Base-by-base conservation (phyloP, 1,139 yeast species). In the Pichia sp. region DNA sequence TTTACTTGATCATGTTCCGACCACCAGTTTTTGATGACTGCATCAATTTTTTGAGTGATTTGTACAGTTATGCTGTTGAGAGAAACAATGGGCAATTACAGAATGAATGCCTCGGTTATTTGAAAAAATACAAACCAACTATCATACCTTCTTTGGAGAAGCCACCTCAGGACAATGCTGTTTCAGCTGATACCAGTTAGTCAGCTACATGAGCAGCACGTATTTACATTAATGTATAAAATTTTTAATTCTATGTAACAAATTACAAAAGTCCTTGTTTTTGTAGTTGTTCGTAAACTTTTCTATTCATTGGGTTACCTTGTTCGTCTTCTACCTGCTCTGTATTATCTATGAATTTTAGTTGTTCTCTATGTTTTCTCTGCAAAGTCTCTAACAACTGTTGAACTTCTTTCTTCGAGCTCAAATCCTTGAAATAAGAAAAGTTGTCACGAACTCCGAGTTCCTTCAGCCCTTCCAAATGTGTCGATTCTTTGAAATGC, bases 321-420 rank as follows among this genome's bases (percentile, higher is more conserved):
- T 89, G 90, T 1, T 82, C 85, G 67, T 93, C 98, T 68, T 92
- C 98, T 52, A 90, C 88, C 69, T 92, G 96, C 7, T 85, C 78
- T 0, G 84, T 81, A 58, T 79, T 78, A 56, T 84, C 90, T 23
- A 67, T 67, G 53, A 76, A 76, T 19, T 72, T 75, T 38, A 76
- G 77, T 54, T 70, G 70, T 2, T 64, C 60, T 51, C 78, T 68
- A 26, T 69, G 68, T 42, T 77, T 77, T 44, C 69, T 68, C 58
- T 75, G 74, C 8, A 85, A 59, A 47, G 69, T 72, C 2, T 74
- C 72, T 82, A 87, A 81, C 45, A 93, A 63, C 5, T 72, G 72
- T 38, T 75, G 63, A 0, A 93, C 97, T 51, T 92, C 97, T 8
- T 78, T 73, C 15, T 92, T 87, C 16, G 72, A 72, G 11, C 82